Percentiles rank a stretch among this genome's conserved stretches.
Evolutionary conservation across 1,139 yeast species (phyloP).

Genomic region (Kazachstania sp.): DNA sequence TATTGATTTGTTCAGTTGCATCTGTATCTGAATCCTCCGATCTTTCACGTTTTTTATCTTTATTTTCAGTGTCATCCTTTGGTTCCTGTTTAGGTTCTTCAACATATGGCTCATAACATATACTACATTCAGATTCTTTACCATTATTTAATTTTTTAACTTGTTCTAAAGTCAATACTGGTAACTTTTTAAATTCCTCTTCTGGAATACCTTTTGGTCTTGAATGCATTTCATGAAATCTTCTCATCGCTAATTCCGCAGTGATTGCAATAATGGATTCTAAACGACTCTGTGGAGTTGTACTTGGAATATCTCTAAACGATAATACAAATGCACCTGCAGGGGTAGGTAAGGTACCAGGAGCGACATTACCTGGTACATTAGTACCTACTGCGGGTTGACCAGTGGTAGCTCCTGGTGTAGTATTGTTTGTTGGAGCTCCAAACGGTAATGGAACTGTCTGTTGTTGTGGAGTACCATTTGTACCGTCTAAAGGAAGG

Average conservation of each 20-base stretch:
- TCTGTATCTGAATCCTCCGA: slow-evolving; percentile 17
- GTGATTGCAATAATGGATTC: slow-evolving; percentile 56
- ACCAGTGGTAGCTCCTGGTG: not conserved
- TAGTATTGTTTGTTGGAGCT: slow-evolving; percentile 1
- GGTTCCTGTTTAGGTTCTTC: slow-evolving; percentile 10
- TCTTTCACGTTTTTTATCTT: slow-evolving; percentile 14
- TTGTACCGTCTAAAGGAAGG: slow-evolving; percentile 9
- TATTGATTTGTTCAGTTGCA: not conserved
- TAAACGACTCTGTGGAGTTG: slow-evolving; percentile 28
- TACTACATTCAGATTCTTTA: slow-evolving; percentile 43
- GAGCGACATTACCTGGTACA: not conserved
- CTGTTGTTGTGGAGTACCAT: not conserved
- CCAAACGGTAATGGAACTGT: not conserved
- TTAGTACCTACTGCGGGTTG: not conserved
- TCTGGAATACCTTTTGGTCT: slow-evolving; percentile 43
- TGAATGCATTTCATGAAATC: slow-evolving; percentile 41
- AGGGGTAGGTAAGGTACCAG: not conserved
- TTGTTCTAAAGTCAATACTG: slow-evolving; percentile 27
- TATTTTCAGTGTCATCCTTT: not conserved
- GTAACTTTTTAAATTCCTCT: slow-evolving; percentile 44
- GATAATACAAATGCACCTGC: slow-evolving; percentile 39
- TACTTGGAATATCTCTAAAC: slow-evolving; percentile 49
- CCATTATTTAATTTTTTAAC: slow-evolving; percentile 29
- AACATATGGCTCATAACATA: slow-evolving; percentile 57
- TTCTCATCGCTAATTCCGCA: slow-evolving; percentile 59